Percentiles rank a stretch among this genome's conserved stretches.
Evolutionary conservation across 148 eudicot species (phyloP).

Genomic region (Rhododendron griersonianum): DNA sequence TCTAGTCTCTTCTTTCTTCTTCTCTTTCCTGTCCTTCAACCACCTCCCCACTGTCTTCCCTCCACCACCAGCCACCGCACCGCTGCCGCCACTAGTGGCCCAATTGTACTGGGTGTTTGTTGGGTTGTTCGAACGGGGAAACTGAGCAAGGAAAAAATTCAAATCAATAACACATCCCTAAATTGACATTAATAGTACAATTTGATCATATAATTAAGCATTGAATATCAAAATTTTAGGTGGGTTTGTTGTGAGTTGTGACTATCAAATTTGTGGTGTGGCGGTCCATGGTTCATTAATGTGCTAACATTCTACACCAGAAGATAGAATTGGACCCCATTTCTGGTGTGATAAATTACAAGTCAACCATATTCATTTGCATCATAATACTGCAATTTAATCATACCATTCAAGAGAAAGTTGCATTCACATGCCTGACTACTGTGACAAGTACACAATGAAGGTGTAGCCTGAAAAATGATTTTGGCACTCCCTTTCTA

Average conservation of each 20-base stretch:
- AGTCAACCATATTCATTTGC: neutral
- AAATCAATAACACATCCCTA: neutral
- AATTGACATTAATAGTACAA: neutral
- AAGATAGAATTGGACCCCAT: neutral
- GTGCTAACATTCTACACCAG: neutral
- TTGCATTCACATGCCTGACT: neutral
- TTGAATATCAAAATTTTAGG: neutral
- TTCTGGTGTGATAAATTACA: neutral
- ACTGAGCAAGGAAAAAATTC: constrained; percentile 36
- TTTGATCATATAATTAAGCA: neutral
- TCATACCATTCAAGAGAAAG: neutral
- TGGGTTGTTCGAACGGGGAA: constrained; percentile 51
- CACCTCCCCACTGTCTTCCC: constrained; percentile 96
- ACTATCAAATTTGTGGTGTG: neutral
- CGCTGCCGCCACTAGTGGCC: constrained; percentile 16
- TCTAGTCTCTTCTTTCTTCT: constrained; percentile 86
- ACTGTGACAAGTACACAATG: neutral
- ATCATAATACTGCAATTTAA: neutral
- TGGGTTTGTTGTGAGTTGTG: neutral
- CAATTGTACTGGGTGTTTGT: constrained; percentile 44
- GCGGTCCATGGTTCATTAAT: constrained; percentile 14
- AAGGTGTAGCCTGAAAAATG: neutral
- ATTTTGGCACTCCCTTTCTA: neutral
- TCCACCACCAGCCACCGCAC: constrained; percentile 36
- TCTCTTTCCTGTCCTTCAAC: constrained; percentile 86